A percentile compares a stretch with the other conserved stretches of the same genome.
These are phyloP conservation scores for Rutstroemia sp. DNA, from an alignment of 2,329 filamentous ascomycete genomes.

Conservation along the genomic window DNA sequence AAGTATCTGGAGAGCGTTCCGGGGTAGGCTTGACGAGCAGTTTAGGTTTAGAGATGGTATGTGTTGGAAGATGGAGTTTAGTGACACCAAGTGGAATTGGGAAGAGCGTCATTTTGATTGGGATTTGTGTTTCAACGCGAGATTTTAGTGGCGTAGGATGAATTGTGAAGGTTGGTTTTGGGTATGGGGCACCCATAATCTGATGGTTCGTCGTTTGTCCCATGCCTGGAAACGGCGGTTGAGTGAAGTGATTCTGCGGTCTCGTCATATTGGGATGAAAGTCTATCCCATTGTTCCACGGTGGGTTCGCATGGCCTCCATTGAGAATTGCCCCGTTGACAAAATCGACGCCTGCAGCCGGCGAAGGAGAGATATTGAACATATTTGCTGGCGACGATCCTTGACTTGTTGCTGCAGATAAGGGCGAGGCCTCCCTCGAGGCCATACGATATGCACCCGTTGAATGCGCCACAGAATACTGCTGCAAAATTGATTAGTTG, in stretches of 20 bases:
- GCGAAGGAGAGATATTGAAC: slow-evolving; percentile 40
- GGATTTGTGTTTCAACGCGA: slow-evolving; percentile 93
- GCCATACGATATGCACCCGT: slow-evolving; percentile 41
- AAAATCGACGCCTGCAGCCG: slow-evolving; percentile 35
- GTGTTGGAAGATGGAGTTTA: slow-evolving; percentile 76
- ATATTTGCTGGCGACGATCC: slow-evolving; percentile 40
- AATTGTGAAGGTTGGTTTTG: slow-evolving; percentile 46
- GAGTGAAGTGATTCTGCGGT: slow-evolving; percentile 9
- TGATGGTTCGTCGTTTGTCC: slow-evolving; percentile 18
- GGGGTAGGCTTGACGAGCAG: slow-evolving; percentile 67
- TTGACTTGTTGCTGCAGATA: slow-evolving; percentile 44
- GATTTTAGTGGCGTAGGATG: slow-evolving; percentile 71
- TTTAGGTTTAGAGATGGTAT: slow-evolving; percentile 93
- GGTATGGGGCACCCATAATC: slow-evolving; percentile 18
- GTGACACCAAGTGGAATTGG: slow-evolving; percentile 69
- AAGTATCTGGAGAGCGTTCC: slow-evolving; percentile 60
- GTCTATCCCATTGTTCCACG: slow-evolving; percentile 32
- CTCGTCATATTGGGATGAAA: slow-evolving; percentile 15
- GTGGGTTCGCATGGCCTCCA: slow-evolving; percentile 16
- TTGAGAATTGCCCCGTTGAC: slow-evolving; percentile 28
- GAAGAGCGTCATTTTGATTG: slow-evolving; percentile 72
- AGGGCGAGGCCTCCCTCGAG: slow-evolving; percentile 49
- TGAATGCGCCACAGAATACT: slow-evolving; percentile 44
- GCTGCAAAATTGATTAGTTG: slow-evolving; percentile 32
- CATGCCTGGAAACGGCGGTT: slow-evolving; percentile 17